Evolutionary conservation across 2,329 filamentous ascomycete species (phyloP).

Genomic region (Hymenoscyphus repandus): DNA sequence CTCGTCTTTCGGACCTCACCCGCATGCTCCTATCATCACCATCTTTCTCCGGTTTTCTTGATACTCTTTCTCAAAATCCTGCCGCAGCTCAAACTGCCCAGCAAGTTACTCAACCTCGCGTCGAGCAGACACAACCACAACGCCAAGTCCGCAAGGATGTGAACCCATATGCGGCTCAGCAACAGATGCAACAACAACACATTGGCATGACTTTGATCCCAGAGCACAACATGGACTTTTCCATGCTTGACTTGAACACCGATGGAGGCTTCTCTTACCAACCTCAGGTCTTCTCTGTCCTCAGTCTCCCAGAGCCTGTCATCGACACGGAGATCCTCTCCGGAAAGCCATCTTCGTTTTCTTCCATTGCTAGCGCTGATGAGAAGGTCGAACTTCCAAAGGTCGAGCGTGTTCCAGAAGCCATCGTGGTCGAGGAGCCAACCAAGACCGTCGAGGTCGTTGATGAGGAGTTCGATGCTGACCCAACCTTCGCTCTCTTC

Average conservation of each 20-base stretch:
- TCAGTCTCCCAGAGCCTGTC: slow-evolving; percentile 52
- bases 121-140: slow-evolving; percentile 42
- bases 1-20: slow-evolving; percentile 70
- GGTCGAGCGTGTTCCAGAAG: slow-evolving; percentile 38
- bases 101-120: slow-evolving; percentile 32
- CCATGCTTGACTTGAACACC: slow-evolving; percentile 59
- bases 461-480: slow-evolving; percentile 56
- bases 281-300: slow-evolving; percentile 67
- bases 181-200: slow-evolving; percentile 55
- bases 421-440: slow-evolving; percentile 7
- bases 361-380: slow-evolving; percentile 37
- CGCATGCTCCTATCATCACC: slow-evolving; percentile 76
- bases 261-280: slow-evolving; percentile 53
- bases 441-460: slow-evolving; percentile 25
- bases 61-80: slow-evolving; percentile 61
- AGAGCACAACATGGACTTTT: slow-evolving; percentile 71
- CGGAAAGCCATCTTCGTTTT: slow-evolving; percentile 59
- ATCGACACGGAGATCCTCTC: slow-evolving; percentile 61
- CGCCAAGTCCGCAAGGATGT: slow-evolving; percentile 59
- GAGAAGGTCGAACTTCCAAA: slow-evolving; percentile 45
- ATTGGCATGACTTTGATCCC: slow-evolving; percentile 81
- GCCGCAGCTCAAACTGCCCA: slow-evolving; percentile 35
- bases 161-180: slow-evolving; percentile 51
- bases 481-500: slow-evolving; percentile 58
- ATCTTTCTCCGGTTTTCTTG: slow-evolving; percentile 77